Base-by-base conservation (phyloP, 2,329 filamentous ascomycete genomes). In the Sordariomycetes sp. region DNA sequence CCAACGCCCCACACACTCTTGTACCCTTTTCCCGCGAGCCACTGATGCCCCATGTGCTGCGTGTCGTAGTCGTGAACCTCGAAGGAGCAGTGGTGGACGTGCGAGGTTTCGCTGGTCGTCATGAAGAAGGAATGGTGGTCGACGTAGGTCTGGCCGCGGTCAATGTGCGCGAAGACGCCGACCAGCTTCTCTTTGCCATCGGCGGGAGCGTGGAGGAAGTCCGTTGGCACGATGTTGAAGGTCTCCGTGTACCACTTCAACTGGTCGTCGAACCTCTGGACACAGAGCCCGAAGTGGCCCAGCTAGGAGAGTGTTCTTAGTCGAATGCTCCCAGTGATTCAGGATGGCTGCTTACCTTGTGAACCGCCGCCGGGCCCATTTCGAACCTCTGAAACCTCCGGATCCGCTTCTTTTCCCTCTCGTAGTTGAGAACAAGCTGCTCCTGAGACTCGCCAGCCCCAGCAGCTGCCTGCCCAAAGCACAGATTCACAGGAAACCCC, bases 61-160 rank as follows among this genome's bases (percentile, higher is more conserved):
- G 81, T 80, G 64, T 89, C 85, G 63, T 85, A 86, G 66, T 89
- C 84, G 62, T 86, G 79, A 3, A 86, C 84, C 68, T 89, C 86
- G 61, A 85, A 89, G 2, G 76, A 81, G n/a, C 78, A 79, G 68
- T 89, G 86, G 65, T 89, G 85, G 2, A 87, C 77, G 64, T 84
- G 81, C 59, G 65, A 70, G 54, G 69, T 66, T 45, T 69, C 66
- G 0, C 74, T 74, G 60, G 76, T 68, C 61, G 72, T 75, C 60
- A 78, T 70, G 67, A 78, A 78, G 67, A 78, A 77, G 57, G 65
- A 68, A 67, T 78, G 76, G 64, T 78, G 76, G 63, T 78, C 76
- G 35, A 77, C 75, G 56, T 70, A 66, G 48, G 76, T 67, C 28
- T 64, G 62, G 32, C 75, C 76, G 13, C 70, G 69, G 61, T 74